Evolutionary conservation across 1,284 basidiomycete species (phyloP).

Genomic region (Cerioporus squamosus): DNA sequence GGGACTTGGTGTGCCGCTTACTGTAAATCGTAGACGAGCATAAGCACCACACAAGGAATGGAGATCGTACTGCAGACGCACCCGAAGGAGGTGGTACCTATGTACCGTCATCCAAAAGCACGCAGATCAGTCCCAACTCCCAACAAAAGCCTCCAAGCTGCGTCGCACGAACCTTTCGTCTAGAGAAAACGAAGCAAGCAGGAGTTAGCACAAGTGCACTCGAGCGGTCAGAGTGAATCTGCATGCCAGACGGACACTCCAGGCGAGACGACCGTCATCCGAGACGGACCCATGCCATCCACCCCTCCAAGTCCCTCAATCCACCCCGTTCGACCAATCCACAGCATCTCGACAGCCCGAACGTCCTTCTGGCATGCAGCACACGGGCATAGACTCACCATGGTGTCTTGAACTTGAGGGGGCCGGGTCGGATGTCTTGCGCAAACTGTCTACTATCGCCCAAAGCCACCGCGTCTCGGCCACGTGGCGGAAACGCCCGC

Average conservation of each 20-base stretch:
- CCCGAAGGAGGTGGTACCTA: conserved; percentile 92
- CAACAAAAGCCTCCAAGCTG: background rate
- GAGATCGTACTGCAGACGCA: conserved; percentile 44
- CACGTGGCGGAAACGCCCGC: conserved; percentile 22
- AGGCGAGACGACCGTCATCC: conserved; percentile 35
- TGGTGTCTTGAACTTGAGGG: conserved; percentile 40
- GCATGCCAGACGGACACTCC: conserved; percentile 33
- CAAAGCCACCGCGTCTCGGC: conserved; percentile 19
- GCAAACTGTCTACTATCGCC: conserved; percentile 22
- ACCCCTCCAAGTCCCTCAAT: conserved; percentile 32
- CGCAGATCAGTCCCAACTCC: conserved; percentile 24
- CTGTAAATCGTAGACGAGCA: conserved; percentile 43
- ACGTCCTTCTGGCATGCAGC: conserved; percentile 25
- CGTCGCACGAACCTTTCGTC: conserved; percentile 73
- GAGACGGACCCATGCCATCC: conserved; percentile 32
- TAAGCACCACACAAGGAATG: background rate
- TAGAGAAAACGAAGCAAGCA: conserved; percentile 37
- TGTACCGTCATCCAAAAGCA: conserved; percentile 32
- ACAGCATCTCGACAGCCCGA: conserved; percentile 6
- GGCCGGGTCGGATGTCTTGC: conserved; percentile 29
- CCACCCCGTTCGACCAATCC: conserved; percentile 29
- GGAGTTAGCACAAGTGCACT: background rate
- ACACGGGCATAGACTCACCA: conserved; percentile 36
- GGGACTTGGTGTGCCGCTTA: conserved; percentile 98
- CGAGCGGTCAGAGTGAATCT: conserved; percentile 3